Conservation (phyloP, 257 asterid genomes). For the Fraxinus excelsior region DNA sequence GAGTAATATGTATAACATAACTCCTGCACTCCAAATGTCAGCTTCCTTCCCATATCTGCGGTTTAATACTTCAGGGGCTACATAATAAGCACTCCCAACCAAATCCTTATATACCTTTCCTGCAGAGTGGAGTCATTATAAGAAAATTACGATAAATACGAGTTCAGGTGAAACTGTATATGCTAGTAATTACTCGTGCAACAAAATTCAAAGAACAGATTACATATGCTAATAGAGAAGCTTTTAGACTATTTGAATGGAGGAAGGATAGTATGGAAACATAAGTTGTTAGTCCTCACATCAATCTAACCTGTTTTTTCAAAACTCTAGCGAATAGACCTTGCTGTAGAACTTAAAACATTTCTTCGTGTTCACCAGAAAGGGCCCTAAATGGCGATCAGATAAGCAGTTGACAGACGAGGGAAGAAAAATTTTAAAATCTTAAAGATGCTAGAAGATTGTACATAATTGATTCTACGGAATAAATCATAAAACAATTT, state of each 20-base stretch:
- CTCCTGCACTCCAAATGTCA: slow-evolving; percentile 93
- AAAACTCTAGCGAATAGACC: too few relatives aligned
- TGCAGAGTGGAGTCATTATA: slow-evolving; percentile 30
- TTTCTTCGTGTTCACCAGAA: background rate
- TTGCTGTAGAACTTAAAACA: background rate
- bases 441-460: too few relatives aligned
- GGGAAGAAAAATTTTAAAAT: too few relatives aligned
- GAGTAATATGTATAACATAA: slow-evolving; percentile 78
- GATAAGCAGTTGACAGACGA: background rate
- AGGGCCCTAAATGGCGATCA: background rate
- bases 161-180: background rate
- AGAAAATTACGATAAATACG: background rate
- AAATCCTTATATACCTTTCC: slow-evolving; percentile 71
- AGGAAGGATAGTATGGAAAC: background rate
- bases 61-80: slow-evolving; percentile 79
- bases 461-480: too few relatives aligned
- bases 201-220: background rate
- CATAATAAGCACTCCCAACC: slow-evolving; percentile 89
- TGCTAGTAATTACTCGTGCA: background rate
- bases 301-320: background rate
- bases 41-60: slow-evolving; percentile 77
- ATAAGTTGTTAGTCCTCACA: background rate
- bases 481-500: too few relatives aligned
- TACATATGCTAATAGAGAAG: background rate
- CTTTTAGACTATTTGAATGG: background rate